phyloP scores from a whole-genome alignment of 2,329 filamentous ascomycete genomes.

The Penicillium sp. region DNA sequence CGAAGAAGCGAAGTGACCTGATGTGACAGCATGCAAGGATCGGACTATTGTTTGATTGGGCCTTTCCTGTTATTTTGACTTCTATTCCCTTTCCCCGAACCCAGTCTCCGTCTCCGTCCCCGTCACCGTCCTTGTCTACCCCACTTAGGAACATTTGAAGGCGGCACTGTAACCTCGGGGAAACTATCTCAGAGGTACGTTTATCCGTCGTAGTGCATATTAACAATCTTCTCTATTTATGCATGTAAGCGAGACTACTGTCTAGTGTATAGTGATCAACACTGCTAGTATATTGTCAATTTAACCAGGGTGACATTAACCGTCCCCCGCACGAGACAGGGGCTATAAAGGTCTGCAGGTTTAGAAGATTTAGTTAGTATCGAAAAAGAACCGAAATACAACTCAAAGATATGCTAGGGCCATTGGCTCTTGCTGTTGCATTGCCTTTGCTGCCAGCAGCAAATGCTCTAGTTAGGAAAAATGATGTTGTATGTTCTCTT shows the following conservation, averaged over 20 bases:
- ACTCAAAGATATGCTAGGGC: conserved; percentile 10
- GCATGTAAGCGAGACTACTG: neutral
- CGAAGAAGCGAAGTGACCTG: neutral
- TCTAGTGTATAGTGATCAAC: neutral
- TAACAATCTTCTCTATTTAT: neutral
- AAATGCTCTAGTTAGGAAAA: conserved; percentile 28
- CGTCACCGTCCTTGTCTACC: neutral
- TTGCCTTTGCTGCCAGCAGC: conserved; percentile 21
- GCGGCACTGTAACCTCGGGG: neutral
- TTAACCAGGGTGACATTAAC: neutral
- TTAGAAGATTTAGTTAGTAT: neutral
- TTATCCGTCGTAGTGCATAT: neutral
- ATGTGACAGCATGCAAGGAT: neutral
- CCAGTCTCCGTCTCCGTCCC: neutral
- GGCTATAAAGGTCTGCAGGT: neutral
- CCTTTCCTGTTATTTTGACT: too few species aligned
- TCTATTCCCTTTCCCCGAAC: neutral
- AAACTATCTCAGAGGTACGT: neutral
- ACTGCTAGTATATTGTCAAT: neutral
- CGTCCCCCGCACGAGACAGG: neutral
- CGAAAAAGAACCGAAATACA: neutral
- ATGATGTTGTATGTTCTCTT: conserved; percentile 28
- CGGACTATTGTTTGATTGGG: too few species aligned
- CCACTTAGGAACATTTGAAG: neutral
- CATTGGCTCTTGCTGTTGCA: conserved; percentile 11